phyloP scores from a whole-genome alignment of 106 monocot species.

The Iris macrosiphon region DNA sequence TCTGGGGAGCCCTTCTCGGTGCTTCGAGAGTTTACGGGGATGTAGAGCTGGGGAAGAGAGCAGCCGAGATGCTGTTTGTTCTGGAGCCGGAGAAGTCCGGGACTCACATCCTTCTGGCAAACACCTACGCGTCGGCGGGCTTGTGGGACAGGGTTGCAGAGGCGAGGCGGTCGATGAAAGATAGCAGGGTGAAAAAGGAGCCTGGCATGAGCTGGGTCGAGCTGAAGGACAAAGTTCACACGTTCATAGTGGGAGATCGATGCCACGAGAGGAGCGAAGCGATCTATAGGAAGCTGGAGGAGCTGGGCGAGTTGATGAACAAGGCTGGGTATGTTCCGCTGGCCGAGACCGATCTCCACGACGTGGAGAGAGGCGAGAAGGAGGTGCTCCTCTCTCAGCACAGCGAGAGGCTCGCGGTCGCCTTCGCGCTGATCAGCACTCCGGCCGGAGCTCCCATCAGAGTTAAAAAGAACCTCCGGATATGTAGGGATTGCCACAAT shows the following conservation, averaged over 20 bases:
- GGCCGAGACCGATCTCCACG: slow-evolving; percentile 62
- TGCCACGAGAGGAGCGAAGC: slow-evolving; percentile 54
- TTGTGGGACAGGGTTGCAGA: slow-evolving; percentile 44
- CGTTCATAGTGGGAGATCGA: slow-evolving; percentile 68
- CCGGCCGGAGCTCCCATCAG: slow-evolving; percentile 59
- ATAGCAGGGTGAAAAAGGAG: slow-evolving; percentile 69
- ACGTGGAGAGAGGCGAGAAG: slow-evolving; percentile 63
- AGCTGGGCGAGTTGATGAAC: slow-evolving; percentile 50
- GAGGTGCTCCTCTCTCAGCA: slow-evolving; percentile 72
- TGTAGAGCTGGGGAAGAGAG: slow-evolving; percentile 46
- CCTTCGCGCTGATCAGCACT: slow-evolving; percentile 70
- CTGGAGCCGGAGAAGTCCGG: slow-evolving; percentile 87
- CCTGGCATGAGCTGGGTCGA: slow-evolving; percentile 91
- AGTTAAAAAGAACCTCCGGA: slow-evolving; percentile 86
- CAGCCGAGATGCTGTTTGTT: slow-evolving; percentile 65
- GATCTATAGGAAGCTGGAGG: slow-evolving; percentile 78
- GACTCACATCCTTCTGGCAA: slow-evolving; percentile 71
- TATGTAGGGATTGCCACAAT: slow-evolving; percentile 83
- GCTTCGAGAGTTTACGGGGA: slow-evolving; percentile 59
- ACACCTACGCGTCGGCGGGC: slow-evolving; percentile 69
- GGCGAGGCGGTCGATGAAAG: slow-evolving; percentile 61
- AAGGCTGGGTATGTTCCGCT: slow-evolving; percentile 68
- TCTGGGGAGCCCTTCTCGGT: slow-evolving; percentile 87
- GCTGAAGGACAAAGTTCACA: slow-evolving; percentile 56
- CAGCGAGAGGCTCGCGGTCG: slow-evolving; percentile 84